Evolutionary conservation across 2,329 filamentous ascomycete species (phyloP).

Genomic region (Curvularia eragrostidis): DNA sequence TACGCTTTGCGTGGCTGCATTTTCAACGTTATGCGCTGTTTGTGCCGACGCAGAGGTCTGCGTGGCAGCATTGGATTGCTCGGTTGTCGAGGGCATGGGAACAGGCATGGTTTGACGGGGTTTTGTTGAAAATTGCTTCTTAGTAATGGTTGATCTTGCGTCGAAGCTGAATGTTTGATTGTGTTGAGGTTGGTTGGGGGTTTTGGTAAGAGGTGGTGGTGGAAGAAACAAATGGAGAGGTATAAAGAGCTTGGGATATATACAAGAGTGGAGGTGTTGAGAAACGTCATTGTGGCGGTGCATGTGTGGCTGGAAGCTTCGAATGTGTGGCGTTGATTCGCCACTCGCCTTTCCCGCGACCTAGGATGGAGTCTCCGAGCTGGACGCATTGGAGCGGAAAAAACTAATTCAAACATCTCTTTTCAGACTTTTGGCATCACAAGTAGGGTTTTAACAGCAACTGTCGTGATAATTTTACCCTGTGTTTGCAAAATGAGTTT

Average conservation of each 20-base stretch:
- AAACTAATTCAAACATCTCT: too few relatives aligned
- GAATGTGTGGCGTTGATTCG: conserved; percentile 12
- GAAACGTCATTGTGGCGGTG: conserved; percentile 38
- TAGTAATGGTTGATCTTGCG: not conserved
- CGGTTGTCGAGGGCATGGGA: conserved; percentile 32
- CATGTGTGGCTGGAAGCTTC: conserved; percentile 35
- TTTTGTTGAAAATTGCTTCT: not conserved
- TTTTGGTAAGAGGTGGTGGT: not conserved
- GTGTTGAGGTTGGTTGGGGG: too few relatives aligned
- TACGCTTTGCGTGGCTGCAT: conserved; percentile 36
- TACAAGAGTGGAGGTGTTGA: conserved; percentile 2
- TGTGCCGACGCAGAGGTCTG: conserved; percentile 34
- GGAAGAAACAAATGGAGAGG: not conserved
- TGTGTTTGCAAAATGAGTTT: too few relatives aligned
- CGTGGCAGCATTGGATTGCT: conserved; percentile 19
- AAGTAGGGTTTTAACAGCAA: too few relatives aligned
- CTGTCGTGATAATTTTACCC: too few relatives aligned
- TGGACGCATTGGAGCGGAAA: too few relatives aligned
- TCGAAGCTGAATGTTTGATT: too few relatives aligned
- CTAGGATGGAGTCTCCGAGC: too few relatives aligned
- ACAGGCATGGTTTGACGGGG: conserved; percentile 29
- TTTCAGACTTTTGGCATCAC: too few relatives aligned
- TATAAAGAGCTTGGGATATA: not conserved
- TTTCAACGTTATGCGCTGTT: conserved; percentile 32
- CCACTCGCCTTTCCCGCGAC: conserved; percentile 5